Evolutionary conservation across 179 eudicot genomes (phyloP), one percentile per base, ranked within the genome.

Genomic region (Amaranthus tricolor): DNA sequence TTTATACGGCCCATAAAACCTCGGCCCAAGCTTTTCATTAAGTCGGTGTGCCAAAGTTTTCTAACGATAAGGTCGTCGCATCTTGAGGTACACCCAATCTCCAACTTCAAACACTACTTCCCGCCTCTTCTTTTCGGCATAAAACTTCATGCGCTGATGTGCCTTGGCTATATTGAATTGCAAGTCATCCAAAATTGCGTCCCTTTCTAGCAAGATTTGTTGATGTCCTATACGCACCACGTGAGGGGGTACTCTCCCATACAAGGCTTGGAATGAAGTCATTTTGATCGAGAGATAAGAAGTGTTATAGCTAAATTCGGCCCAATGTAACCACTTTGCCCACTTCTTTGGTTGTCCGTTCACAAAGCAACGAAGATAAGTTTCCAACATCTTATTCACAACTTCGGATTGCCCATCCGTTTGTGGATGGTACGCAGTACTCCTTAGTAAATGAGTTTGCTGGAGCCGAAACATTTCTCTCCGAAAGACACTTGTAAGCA

Each of bases 301-400:
- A 1, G 72, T 69, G n/a, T 69, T 69, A 48, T 69, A 69, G 17
- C 49, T 17, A 1, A 5, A 69, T n/a, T 52, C 72, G 7, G 49
- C 72, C 60, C 54, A 9, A 5, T 45, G 17, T 11, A 52, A 24
- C 72, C 20, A 69, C 5, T 21, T 11, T 2, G 10, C 9, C 72
- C 60, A 69, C 9, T 48, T 13, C 6, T 16, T 21, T 0, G 72
- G 60, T 6, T 20, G 5, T 0, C 21, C 17, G 31, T 12, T 20
- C 9, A 12, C 8, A 17, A 69, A 19, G 14, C 72, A 69, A 4
- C 72, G 21, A 7, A 55, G 58, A n/a, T 55, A 55, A 2, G 15
- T n/a, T 13, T 55, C 17, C 6, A 55, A n/a, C 58, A 6, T 5
- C 16, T 55, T 55, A n/a, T 55, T 55, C 5, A 55, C 16, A 1